phyloP scores from a whole-genome alignment of 177 flowering plant species.

The Vitis hybrid region DNA sequence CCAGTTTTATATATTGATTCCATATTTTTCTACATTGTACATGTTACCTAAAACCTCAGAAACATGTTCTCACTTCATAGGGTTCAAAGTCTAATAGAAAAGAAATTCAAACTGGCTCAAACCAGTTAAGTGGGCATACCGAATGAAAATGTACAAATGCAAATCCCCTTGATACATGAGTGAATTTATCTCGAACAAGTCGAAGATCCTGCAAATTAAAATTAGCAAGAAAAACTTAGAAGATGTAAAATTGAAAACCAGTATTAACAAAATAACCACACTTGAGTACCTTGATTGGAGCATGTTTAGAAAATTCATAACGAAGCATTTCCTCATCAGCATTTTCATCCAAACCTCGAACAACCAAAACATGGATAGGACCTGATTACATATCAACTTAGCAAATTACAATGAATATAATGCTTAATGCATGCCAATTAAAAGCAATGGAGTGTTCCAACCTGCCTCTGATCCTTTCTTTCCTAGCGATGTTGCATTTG shows the following conservation, averaged over 20 bases:
- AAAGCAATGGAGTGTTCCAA: slow-evolving; percentile 27
- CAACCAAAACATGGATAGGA: slow-evolving; percentile 96
- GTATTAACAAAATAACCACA: no score
- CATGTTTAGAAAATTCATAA: slow-evolving; percentile 97
- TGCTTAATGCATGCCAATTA: neutral
- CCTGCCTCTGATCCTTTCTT: slow-evolving; percentile 86
- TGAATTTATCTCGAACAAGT: slow-evolving; percentile 95
- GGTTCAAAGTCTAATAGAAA: neutral
- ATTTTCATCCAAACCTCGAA: slow-evolving; percentile 98
- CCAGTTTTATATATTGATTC: no score
- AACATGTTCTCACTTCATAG: neutral
- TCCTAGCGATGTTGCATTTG: slow-evolving; percentile 52
- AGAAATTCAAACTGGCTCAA: neutral
- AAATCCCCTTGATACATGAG: slow-evolving; percentile 98
- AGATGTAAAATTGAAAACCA: neutral
- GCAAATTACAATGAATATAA: neutral
- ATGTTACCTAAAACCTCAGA: neutral
- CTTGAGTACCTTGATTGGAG: slow-evolving; percentile 79
- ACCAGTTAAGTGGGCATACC: slow-evolving; percentile 37
- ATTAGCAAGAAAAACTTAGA: neutral
- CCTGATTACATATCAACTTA: slow-evolving; percentile 42
- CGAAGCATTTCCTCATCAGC: slow-evolving; percentile 99
- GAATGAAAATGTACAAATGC: slow-evolving; percentile 95
- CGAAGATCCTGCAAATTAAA: slow-evolving; percentile 82
- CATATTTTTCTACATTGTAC: no score